phyloP scores from a whole-genome alignment of 768 basidiomycete species.

The Termitomyces sp. region DNA sequence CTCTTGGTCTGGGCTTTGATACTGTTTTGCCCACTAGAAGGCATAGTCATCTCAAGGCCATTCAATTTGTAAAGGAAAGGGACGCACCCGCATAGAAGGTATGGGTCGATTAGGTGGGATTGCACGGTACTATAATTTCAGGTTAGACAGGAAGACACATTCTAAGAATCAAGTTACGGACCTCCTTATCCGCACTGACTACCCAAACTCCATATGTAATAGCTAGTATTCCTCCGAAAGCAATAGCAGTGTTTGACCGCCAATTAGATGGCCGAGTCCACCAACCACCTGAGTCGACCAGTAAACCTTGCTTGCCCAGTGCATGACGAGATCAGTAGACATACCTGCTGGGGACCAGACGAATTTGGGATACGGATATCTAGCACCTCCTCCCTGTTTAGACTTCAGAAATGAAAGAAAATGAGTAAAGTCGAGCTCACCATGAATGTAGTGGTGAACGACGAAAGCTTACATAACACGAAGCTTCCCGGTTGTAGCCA shows the following conservation, averaged over 20 bases:
- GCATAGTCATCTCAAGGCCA: not conserved
- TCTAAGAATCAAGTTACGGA: conserved; percentile 28
- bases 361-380: conserved; percentile 92
- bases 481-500: conserved; percentile 9
- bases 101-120: conserved; percentile 62
- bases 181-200: conserved; percentile 77
- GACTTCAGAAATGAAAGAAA: not conserved
- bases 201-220: conserved; percentile 63
- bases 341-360: conserved; percentile 92
- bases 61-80: not conserved
- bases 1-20: conserved; percentile 15
- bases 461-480: conserved; percentile 14
- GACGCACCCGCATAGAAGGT: conserved; percentile 72
- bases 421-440: conserved; percentile 1
- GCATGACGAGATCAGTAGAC: conserved; percentile 9
- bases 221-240: conserved; percentile 60
- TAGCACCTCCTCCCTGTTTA: conserved; percentile 68
- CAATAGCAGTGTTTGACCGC: conserved; percentile 78
- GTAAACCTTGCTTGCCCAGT: not conserved
- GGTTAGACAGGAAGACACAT: not conserved
- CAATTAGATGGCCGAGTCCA: conserved; percentile 91
- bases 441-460: conserved; percentile 4
- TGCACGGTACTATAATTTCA: conserved; percentile 41
- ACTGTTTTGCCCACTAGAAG: conserved; percentile 31
- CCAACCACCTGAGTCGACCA: conserved; percentile 71